These are phyloP conservation scores for Lentinus tigrinus DNA, from an alignment of 768 basidiomycete species.

Conservation along the genomic window DNA sequence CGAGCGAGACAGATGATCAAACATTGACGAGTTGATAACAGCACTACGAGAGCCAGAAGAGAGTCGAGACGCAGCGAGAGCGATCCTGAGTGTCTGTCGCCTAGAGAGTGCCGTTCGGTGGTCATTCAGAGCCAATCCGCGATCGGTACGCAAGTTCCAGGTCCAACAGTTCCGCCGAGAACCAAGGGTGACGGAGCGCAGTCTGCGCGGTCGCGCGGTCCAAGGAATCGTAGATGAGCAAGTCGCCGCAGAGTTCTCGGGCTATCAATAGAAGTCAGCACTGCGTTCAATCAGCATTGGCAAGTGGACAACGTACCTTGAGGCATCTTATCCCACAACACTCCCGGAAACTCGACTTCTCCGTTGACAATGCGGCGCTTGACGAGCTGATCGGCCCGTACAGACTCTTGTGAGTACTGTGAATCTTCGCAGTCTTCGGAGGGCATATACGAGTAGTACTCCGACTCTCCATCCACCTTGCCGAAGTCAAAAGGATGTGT, in stretches of 20 bases:
- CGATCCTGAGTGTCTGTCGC: not conserved
- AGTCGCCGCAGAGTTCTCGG: slow-evolving; percentile 51
- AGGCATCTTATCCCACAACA: slow-evolving; percentile 53
- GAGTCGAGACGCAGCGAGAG: not conserved
- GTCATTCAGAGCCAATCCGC: slow-evolving; percentile 37
- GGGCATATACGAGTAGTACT: slow-evolving; percentile 17
- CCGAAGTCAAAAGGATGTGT: slow-evolving; percentile 76
- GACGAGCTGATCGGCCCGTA: slow-evolving; percentile 54
- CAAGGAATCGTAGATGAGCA: slow-evolving; percentile 58
- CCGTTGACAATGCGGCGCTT: slow-evolving; percentile 71
- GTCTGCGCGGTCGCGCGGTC: slow-evolving; percentile 61
- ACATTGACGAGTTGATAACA: not conserved
- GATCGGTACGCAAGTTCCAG: slow-evolving; percentile 61
- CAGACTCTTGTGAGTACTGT: slow-evolving; percentile 40
- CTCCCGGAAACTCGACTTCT: slow-evolving; percentile 51
- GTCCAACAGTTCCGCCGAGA: slow-evolving; percentile 56
- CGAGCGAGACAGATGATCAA: not conserved
- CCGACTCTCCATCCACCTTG: slow-evolving; percentile 24
- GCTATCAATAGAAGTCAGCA: slow-evolving; percentile 39
- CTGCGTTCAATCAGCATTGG: not conserved
- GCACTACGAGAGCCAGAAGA: not conserved
- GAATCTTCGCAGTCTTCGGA: slow-evolving; percentile 22
- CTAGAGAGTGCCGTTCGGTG: not conserved
- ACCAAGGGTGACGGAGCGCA: slow-evolving; percentile 69
- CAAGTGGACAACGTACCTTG: slow-evolving; percentile 47